Percentiles rank a stretch among this genome's conserved stretches.
These are phyloP conservation scores for Basipetospora chlamydospora DNA, from an alignment of 2,329 filamentous ascomycete species.

Conservation along the genomic window DNA sequence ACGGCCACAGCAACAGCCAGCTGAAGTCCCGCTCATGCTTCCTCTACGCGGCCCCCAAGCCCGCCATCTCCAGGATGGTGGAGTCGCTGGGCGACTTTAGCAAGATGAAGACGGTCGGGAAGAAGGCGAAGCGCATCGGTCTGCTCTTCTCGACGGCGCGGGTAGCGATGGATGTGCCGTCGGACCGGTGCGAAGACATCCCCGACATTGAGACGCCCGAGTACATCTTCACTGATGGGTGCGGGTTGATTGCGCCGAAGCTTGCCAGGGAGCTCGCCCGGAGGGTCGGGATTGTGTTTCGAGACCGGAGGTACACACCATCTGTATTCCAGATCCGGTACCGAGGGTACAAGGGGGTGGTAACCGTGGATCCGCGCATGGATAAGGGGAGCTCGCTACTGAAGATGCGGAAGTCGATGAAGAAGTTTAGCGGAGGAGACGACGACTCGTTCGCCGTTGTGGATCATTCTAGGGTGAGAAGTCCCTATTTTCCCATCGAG, in stretches of 20 bases:
- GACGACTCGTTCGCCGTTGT: conserved; percentile 23
- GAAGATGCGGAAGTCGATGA: conserved; percentile 22
- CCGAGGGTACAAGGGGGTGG: conserved; percentile 26
- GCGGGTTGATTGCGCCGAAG: conserved; percentile 19
- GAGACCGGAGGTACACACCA: conserved; percentile 21
- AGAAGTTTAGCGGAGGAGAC: conserved; percentile 22
- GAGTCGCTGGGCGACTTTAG: conserved; percentile 23
- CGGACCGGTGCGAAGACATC: conserved; percentile 22
- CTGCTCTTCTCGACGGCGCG: conserved; percentile 23
- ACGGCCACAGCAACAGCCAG: conserved; percentile 27
- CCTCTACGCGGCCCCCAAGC: conserved; percentile 19
- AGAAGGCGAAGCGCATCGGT: conserved; percentile 26
- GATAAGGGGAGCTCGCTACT: conserved; percentile 8
- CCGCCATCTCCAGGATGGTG: conserved; percentile 17
- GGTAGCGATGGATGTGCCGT: conserved; percentile 16
- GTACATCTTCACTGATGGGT: conserved; percentile 27
- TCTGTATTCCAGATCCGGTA: conserved; percentile 27
- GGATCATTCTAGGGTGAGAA: conserved; percentile 22
- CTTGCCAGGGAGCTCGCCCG: conserved; percentile 19
- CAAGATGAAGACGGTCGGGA: conserved; percentile 25
- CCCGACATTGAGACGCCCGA: conserved; percentile 20
- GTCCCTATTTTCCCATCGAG: not conserved
- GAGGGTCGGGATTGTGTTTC: conserved; percentile 17
- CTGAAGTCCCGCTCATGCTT: conserved; percentile 26
- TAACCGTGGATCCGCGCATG: conserved; percentile 21